Evolutionary conservation across 2,329 filamentous ascomycete genomes (phyloP), one percentile per base, ranked within the genome.

Genomic region (Fusarium papillatum): DNA sequence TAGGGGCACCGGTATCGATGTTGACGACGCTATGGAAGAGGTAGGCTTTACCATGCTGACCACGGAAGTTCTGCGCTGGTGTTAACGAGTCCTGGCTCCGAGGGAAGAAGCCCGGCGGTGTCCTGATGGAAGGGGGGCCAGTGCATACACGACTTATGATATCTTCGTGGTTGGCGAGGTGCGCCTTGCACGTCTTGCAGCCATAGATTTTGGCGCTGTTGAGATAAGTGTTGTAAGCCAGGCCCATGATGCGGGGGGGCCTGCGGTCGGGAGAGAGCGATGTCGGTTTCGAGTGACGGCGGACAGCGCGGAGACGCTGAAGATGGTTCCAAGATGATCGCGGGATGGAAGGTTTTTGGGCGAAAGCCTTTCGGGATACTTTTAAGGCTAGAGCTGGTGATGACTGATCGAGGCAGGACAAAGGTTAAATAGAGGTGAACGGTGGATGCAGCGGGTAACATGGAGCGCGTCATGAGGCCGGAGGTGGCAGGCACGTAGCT

Each of bases 11-110:
- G 57, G 92, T 89, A 76, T 93, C 93, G 83, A 98, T 90, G 86
- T 99, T 99, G 84, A 99, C 97, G 67, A 99, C 97, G 74, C 85
- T 92, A 86, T 96, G 94, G 89, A 99, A 98, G 77, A 99, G 93
- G 86, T 96, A 99, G 68, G 97, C 97, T 87, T 98, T 98, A 83
- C 97, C 97, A 85, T 98, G 96, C 84, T 98, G 96, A 81, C 97
- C 97, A 74, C 97, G 95, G 88, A 99, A 99, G 87, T 98, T 98
- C 95, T 98, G 84, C 26, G 48, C 24, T 61, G 26, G 66, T 64
- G 38, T 73, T 46, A 76, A 73, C 50, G 34, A 66, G 39, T n/a
- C 50, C 14, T 29, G 19, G 16, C n/a, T 26, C 50, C 67, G 34
- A 50, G 57, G 29, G 48, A 26, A 68, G 73, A 57, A 29, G 24